phyloP scores from a whole-genome alignment of 441 rosid species.

The Erodium chrysanthum region DNA sequence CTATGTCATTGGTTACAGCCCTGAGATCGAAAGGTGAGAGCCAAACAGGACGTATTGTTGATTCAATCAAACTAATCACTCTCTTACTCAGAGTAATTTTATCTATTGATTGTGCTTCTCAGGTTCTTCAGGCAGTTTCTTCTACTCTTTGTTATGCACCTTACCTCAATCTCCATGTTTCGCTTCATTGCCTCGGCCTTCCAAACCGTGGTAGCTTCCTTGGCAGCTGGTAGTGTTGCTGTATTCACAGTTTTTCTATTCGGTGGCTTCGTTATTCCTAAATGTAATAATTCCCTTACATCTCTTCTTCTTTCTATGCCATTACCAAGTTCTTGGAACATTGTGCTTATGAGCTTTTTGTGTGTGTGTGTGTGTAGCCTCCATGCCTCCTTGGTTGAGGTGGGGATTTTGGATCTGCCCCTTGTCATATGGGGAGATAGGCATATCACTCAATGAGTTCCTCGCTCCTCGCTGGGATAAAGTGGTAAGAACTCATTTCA shows the following conservation, averaged over 20 bases:
- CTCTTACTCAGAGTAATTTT: no score
- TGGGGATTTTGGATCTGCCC: constrained; percentile 78
- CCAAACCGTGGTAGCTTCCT: constrained; percentile 34
- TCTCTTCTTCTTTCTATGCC: neutral
- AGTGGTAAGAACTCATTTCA: constrained; percentile 22
- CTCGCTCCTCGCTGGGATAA: constrained; percentile 54
- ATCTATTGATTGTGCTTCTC: neutral
- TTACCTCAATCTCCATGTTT: constrained; percentile 40
- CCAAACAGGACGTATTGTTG: neutral
- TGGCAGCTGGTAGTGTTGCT: constrained; percentile 24
- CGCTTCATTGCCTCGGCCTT: constrained; percentile 43
- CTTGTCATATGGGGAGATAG: constrained; percentile 59
- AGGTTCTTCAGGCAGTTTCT: constrained; percentile 43
- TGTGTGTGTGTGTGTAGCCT: constrained; percentile 26
- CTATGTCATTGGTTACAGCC: constrained; percentile 48
- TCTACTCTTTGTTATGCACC: constrained; percentile 46
- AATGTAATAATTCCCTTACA: constrained; percentile 23
- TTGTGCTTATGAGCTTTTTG: neutral
- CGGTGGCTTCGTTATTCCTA: constrained; percentile 45
- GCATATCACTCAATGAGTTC: constrained; percentile 51
- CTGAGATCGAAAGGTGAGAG: constrained; percentile 41
- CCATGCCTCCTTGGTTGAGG: constrained; percentile 49
- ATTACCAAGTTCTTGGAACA: neutral
- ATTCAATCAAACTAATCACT: neutral
- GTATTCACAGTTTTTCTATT: constrained; percentile 23